Base-by-base conservation (phyloP, 441 rosid species). In the Gossypium laxum region DNA sequence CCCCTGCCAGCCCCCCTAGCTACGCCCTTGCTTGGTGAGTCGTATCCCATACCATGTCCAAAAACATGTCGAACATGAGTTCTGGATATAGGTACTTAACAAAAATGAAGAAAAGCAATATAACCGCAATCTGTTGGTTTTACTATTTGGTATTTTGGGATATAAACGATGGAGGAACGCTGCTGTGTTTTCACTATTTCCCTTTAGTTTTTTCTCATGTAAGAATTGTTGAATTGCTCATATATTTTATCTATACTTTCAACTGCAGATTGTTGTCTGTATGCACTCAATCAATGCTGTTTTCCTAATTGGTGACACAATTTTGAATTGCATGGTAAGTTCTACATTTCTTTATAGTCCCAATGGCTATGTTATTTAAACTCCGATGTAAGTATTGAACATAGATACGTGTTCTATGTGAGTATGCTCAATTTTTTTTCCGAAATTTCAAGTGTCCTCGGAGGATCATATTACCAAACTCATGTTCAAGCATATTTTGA, bases 221-320 rank as follows among this genome's bases (percentile, higher is more conserved):
- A 14, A 45, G 41, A 18, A 18, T 51, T 52, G 54, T 61, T 54
- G 5, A 63, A 55, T 30, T 62, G 67, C 67, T 34, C 41, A 34
- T 34, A 34, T 34, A 34, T 54, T 18, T 17, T 19, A 5, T 67
- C 60, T 12, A 26, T 77, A 11, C 74, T 67, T 51, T 60, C 57
- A 52, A 81, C 48, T 79, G 86, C 88, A 92, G 98, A 72, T 92
- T 74, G 79, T 81, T 79, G 83, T 82, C 72, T 74, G 82, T 71
- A 85, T 90, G 91, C 98, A 92, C 70, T 85, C 98, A 0, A 74
- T 92, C 69, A 89, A 92, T 63, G 90, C 84, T 41, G 75, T 87
- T 66, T 82, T 87, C 76, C 90, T 92, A 54, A 78, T 90, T 1
- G 90, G 91, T 3, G 98, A 92, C 77, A 79, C 91, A 8, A 69